phyloP scores from a whole-genome alignment of 257 asterid genomes.

The Solanum dulcamara region DNA sequence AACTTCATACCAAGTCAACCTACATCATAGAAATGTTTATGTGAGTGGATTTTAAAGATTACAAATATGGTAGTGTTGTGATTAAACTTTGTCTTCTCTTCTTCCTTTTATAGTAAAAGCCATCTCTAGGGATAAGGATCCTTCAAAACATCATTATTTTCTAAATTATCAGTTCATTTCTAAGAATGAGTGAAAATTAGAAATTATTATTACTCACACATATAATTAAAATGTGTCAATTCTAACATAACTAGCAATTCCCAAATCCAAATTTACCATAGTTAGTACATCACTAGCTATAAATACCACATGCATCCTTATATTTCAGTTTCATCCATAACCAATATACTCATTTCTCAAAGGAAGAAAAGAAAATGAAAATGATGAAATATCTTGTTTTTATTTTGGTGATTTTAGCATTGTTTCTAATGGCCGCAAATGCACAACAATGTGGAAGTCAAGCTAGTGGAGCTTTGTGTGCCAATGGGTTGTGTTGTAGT shows the following conservation, averaged over 20 bases:
- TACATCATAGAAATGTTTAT: too few relatives aligned
- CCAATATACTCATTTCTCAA: not conserved
- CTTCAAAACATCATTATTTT: not conserved
- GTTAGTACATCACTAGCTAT: not conserved
- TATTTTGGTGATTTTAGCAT: not conserved
- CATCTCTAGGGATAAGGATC: not conserved
- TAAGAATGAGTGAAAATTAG: too few relatives aligned
- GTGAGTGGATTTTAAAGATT: not conserved
- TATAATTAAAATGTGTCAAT: not conserved
- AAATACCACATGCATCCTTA: not conserved
- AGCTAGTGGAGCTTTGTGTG: not conserved
- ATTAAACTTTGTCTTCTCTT: not conserved
- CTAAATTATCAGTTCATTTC: too few relatives aligned
- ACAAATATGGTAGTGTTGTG: not conserved
- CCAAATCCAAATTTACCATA: not conserved
- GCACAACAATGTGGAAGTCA: not conserved
- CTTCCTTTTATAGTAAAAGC: not conserved
- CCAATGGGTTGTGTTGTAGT: not conserved
- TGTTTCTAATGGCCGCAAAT: not conserved
- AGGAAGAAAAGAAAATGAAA: not conserved
- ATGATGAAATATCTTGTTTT: constrained; percentile 3
- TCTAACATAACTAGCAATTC: not conserved
- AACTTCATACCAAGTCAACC: too few relatives aligned
- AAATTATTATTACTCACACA: not conserved
- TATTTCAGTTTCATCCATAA: not conserved